These are phyloP conservation scores for Metarhizium humberi DNA, from an alignment of 2,329 filamentous ascomycete genomes.

Conservation along the genomic window DNA sequence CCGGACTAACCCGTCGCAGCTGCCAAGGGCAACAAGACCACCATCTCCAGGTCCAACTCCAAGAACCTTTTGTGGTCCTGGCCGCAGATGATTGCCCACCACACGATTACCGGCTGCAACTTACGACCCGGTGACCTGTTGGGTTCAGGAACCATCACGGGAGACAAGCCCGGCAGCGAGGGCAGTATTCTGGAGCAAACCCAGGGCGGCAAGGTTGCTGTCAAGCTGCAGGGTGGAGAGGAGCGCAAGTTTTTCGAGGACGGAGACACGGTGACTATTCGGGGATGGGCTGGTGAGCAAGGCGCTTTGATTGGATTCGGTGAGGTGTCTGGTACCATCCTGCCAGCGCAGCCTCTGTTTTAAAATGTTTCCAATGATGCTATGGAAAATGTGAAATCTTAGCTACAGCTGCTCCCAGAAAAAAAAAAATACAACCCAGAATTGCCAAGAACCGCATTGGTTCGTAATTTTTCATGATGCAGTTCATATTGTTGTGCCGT, in stretches of 20 bases:
- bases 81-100: constrained; percentile 76
- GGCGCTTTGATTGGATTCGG: constrained; percentile 68
- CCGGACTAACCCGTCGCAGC: constrained; percentile 12
- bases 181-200: constrained; percentile 68
- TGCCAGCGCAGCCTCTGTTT: constrained; percentile 21
- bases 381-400: neutral
- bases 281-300: constrained; percentile 56
- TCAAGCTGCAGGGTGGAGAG: constrained; percentile 54
- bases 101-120: constrained; percentile 68
- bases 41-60: constrained; percentile 25
- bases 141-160: constrained; percentile 68
- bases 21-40: constrained; percentile 19
- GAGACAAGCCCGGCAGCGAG: constrained; percentile 51
- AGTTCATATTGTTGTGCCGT: too few relatives aligned
- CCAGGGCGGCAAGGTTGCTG: constrained; percentile 54
- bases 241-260: constrained; percentile 65
- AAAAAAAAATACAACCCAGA: too few relatives aligned
- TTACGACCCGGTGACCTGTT: constrained; percentile 66
- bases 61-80: constrained; percentile 64
- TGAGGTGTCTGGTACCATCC: constrained; percentile 56
- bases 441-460: too few relatives aligned
- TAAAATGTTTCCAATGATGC: constrained; percentile 5
- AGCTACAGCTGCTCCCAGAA: neutral
- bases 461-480: too few relatives aligned
- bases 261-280: constrained; percentile 59